A percentile compares a stretch with the other conserved stretches of the same genome.
Conservation (phyloP, 2,329 filamentous ascomycete genomes). For the Sphaerostilbella broomeana region DNA sequence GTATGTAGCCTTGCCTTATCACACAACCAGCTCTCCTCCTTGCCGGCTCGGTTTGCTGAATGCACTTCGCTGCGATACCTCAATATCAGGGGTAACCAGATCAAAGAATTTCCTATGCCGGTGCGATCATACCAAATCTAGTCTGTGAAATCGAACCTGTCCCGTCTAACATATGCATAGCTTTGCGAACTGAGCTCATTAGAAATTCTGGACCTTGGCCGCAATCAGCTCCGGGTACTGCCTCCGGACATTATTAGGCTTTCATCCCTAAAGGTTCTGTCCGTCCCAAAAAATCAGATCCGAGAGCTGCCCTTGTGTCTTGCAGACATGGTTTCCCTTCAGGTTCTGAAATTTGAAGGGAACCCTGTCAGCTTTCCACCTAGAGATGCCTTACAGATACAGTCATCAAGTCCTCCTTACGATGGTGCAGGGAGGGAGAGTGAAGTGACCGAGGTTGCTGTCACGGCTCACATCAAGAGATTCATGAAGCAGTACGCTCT, state of each 20-base stretch:
- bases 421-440: conserved; percentile 49
- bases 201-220: conserved; percentile 87
- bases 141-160: too few species aligned
- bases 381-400: conserved; percentile 57
- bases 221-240: conserved; percentile 73
- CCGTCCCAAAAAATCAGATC: conserved; percentile 80
- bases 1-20: conserved; percentile 66
- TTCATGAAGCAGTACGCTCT: conserved; percentile 49
- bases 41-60: conserved; percentile 66
- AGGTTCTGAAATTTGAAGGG: conserved; percentile 82
- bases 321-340: conserved; percentile 82
- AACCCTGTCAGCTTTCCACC: conserved; percentile 81
- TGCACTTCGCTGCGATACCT: conserved; percentile 73
- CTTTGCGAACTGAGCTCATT: conserved; percentile 79
- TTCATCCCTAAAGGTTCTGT: conserved; percentile 80
- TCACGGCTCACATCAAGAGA: conserved; percentile 56
- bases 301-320: conserved; percentile 76
- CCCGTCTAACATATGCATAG: conserved; percentile 38
- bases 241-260: conserved; percentile 75
- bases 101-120: conserved; percentile 54
- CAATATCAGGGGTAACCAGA: conserved; percentile 70
- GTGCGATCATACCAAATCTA: conserved; percentile 38
- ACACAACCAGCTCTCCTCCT: conserved; percentile 67
- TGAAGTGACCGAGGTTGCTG: conserved; percentile 55
- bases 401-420: conserved; percentile 48